These are phyloP conservation scores for Geopyxis carbonaria DNA, from an alignment of 495 filamentous ascomycete species.

Conservation along the genomic window DNA sequence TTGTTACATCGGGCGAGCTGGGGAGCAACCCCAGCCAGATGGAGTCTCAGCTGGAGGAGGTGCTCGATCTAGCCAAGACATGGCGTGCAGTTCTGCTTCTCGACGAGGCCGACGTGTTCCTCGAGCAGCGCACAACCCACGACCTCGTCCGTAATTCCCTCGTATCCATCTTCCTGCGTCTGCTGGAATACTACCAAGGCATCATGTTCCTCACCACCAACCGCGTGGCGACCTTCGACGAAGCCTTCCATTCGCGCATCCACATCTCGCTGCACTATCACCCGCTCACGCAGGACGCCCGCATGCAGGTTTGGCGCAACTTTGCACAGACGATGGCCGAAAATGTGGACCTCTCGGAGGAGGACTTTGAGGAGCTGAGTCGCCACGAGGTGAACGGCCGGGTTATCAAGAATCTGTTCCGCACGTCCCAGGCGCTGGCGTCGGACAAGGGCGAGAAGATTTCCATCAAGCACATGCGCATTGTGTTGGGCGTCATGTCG, in stretches of 20 bases:
- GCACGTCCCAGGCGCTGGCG: conserved; percentile 67
- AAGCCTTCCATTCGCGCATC: conserved; percentile 32
- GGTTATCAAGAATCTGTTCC: conserved; percentile 78
- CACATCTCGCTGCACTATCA: conserved; percentile 31
- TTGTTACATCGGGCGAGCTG: conserved; percentile 40
- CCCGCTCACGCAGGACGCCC: conserved; percentile 20
- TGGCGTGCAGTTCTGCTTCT: conserved; percentile 41
- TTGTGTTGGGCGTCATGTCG: conserved; percentile 63
- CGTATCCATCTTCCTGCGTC: conserved; percentile 37
- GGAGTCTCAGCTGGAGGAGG: conserved; percentile 33
- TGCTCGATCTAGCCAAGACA: conserved; percentile 34
- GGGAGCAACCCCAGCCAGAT: conserved; percentile 34
- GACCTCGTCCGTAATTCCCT: conserved; percentile 40
- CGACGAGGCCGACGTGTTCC: conserved; percentile 38
- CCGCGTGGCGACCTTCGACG: conserved; percentile 30
- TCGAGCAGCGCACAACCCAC: conserved; percentile 28
- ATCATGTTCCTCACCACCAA: conserved; percentile 39
- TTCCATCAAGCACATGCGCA: conserved; percentile 60
- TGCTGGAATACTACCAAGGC: conserved; percentile 40
- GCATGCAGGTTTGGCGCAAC: conserved; percentile 22
- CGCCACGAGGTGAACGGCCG: conserved; percentile 1
- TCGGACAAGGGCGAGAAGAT: conserved; percentile 53
- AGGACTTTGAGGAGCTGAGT: not conserved
- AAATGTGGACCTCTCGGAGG: conserved; percentile 9
- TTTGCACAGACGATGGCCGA: conserved; percentile 29